Base-by-base conservation (phyloP, 2,329 filamentous ascomycete genomes). In the Pseudophaeomoniella oleicola region DNA sequence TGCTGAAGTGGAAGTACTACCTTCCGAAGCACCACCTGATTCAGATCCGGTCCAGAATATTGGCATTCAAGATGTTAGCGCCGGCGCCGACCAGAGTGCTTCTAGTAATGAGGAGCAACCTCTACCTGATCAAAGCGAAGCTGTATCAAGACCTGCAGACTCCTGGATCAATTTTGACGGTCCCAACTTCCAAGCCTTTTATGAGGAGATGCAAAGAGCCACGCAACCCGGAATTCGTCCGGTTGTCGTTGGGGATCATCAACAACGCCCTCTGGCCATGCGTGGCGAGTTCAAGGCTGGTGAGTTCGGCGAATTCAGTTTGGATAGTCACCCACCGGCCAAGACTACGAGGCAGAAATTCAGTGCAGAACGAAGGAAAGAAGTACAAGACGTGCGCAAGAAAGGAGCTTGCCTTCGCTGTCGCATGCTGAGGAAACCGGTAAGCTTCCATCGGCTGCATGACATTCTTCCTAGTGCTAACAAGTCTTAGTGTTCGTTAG, bases 361-460 rank as follows among this genome's bases (percentile, higher is more conserved):
- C 46, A 62, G 65, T 18, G 68, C 71, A 31, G 59, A 62, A 15
- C 58, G 72, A 40, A 64, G 72, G 19, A 67, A 71, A 42, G 69
- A 76, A 47, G 72, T 76, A 2, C 67, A 72, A 42, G 64, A 71
- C 41, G 67, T 75, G 19, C 63, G 72, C 16, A 75, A 75, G 50
- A 60, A 65, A 36, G 72, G 72, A 10, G 72, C 72, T 5, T 77
- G 72, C 46, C 67, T 76, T 42, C 66, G 72, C 19, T 77, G 72
- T 49, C 68, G 72, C 11, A 75, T 77, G 72, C 55, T 77, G 16
- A 77, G 75, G 55, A 77, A 77, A 46, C 68, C 71, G 27, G 59
- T 62, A 56, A 42, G 53, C 30, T 34, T 19, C 11, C 16, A 5
- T 32, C 16, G 38, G 22, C 11, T 42, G 12, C 33, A 31, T 31